A percentile compares a stretch with the other conserved stretches of the same genome.
These are phyloP conservation scores for Chalciporus chontae DNA, from an alignment of 768 basidiomycete genomes.

Conservation along the genomic window DNA sequence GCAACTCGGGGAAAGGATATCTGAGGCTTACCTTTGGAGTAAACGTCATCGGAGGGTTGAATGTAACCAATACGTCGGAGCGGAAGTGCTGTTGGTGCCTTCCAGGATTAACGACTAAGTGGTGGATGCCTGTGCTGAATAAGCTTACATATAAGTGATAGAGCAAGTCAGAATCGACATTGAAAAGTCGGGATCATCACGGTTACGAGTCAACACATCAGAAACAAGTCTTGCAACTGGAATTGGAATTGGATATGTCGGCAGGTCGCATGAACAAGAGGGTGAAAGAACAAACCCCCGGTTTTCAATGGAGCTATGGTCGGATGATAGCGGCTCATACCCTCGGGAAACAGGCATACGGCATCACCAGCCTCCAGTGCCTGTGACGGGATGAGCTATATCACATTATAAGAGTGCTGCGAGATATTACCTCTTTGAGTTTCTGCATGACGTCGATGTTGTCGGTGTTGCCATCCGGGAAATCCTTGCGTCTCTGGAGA, in stretches of 20 bases:
- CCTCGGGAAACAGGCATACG: constrained; percentile 84
- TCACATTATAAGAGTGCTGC: background rate
- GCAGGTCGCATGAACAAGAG: background rate
- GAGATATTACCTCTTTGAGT: constrained; percentile 53
- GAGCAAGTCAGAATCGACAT: constrained; percentile 74
- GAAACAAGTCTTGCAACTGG: constrained; percentile 79
- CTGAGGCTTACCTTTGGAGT: constrained; percentile 47
- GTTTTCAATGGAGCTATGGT: constrained; percentile 87
- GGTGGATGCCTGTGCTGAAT: background rate
- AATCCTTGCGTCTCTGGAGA: constrained; percentile 73
- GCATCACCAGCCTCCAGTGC: constrained; percentile 75
- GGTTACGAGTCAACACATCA: constrained; percentile 69
- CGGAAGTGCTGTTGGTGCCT: constrained; percentile 87
- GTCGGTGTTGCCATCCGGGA: constrained; percentile 48
- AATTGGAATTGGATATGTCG: constrained; percentile 23
- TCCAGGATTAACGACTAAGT: constrained; percentile 1
- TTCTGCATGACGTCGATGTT: constrained; percentile 68
- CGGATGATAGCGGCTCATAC: constrained; percentile 80
- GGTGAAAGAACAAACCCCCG: constrained; percentile 52
- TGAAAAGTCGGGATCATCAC: constrained; percentile 64
- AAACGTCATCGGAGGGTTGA: constrained; percentile 67
- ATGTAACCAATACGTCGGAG: constrained; percentile 83
- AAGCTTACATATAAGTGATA: constrained; percentile 71
- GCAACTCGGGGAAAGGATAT: background rate
- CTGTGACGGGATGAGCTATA: constrained; percentile 35